These are phyloP conservation scores for Coprinopsis sp. DNA, from an alignment of 768 basidiomycete species.

Conservation along the genomic window DNA sequence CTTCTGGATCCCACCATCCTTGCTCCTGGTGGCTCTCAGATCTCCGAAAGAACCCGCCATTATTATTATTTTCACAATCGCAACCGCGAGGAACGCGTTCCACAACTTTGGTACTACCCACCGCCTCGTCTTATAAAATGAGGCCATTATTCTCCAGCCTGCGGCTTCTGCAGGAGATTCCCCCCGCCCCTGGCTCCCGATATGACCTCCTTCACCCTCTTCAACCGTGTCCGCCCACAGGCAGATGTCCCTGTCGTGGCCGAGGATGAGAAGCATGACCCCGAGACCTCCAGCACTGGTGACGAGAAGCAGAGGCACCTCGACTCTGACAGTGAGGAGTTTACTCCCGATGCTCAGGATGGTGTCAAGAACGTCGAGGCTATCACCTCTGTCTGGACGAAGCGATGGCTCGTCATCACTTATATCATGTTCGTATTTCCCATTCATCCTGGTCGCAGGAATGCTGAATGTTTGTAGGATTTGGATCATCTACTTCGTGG, in stretches of 20 bases:
- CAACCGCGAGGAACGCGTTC: no score
- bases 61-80: no score
- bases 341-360: neutral
- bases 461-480: neutral
- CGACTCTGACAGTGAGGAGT: conserved; percentile 1
- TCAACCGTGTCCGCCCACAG: neutral
- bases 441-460: neutral
- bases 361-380: conserved; percentile 1
- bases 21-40: no score
- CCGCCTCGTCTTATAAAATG: no score
- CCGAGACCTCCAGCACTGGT: neutral
- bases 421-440: neutral
- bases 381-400: neutral
- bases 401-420: neutral
- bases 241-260: neutral
- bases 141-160: no score
- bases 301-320: neutral
- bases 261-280: neutral
- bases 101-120: no score
- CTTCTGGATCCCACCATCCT: no score
- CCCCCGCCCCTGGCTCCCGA: no score
- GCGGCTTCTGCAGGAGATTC: no score
- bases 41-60: no score
- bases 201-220: conserved; percentile 2
- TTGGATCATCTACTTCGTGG: conserved; percentile 2